A percentile compares a stretch with the other conserved stretches of the same genome.
Conservation (phyloP, 2,329 filamentous ascomycete species). For the Triangularia setosa region DNA sequence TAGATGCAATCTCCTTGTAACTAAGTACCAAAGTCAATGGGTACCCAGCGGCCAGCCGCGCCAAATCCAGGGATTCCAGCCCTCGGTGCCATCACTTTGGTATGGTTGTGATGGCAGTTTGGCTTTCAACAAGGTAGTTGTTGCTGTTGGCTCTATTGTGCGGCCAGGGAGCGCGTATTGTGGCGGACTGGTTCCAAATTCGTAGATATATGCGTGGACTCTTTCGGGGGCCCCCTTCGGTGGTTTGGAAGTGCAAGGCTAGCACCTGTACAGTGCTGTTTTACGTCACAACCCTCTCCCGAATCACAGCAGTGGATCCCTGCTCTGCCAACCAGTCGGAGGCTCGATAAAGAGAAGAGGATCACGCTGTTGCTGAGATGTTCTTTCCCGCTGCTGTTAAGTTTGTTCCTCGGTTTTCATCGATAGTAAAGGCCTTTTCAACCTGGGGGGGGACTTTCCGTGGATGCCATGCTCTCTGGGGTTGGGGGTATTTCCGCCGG, state of each 20-base stretch:
- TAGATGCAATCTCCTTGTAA: too few relatives aligned
- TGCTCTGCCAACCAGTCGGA: too few relatives aligned
- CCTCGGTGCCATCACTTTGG: background rate
- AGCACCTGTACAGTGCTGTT: too few relatives aligned
- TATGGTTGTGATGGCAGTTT: background rate
- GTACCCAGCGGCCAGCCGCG: too few relatives aligned
- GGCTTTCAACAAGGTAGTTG: too few relatives aligned
- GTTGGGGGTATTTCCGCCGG: background rate
- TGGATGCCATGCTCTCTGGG: slow-evolving; percentile 7
- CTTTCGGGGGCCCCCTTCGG: too few relatives aligned
- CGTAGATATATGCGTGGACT: too few relatives aligned
- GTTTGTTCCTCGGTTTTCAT: background rate
- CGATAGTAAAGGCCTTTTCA: background rate
- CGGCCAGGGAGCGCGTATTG: background rate
- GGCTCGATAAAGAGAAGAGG: too few relatives aligned
- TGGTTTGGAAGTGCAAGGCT: too few relatives aligned
- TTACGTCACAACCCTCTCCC: too few relatives aligned
- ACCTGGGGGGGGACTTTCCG: background rate
- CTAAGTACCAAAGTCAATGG: too few relatives aligned
- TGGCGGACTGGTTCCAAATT: background rate
- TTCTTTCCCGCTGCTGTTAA: background rate
- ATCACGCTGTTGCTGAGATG: background rate
- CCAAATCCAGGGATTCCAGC: background rate
- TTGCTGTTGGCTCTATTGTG: background rate
- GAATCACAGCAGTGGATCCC: too few relatives aligned